A percentile compares a stretch with the other conserved stretches of the same genome.
Evolutionary conservation across 2,329 filamentous ascomycete species (phyloP).

Genomic region (Verticillium nonalfalfae): DNA sequence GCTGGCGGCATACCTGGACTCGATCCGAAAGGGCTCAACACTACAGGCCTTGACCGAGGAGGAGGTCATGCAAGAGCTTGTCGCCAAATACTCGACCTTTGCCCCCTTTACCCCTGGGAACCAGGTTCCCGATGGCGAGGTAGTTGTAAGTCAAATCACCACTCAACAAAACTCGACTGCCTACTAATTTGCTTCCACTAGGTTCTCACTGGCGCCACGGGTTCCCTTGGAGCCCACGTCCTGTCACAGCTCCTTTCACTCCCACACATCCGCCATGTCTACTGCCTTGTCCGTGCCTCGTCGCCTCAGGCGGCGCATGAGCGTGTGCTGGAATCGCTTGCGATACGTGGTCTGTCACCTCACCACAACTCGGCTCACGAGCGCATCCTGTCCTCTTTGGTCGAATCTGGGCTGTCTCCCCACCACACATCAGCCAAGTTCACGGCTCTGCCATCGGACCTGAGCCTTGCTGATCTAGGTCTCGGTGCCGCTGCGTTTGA

Average conservation of each 20-base stretch:
- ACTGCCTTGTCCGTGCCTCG: conserved; percentile 39
- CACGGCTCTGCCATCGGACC: conserved; percentile 30
- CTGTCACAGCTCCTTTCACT: conserved; percentile 51
- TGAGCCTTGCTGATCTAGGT: conserved; percentile 32
- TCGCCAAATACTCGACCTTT: conserved; percentile 31
- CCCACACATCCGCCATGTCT: conserved; percentile 47
- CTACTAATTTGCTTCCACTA: conserved; percentile 7
- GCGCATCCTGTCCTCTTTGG: conserved; percentile 22
- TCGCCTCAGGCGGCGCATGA: conserved; percentile 21
- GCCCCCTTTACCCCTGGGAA: conserved; percentile 14
- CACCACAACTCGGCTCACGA: conserved; percentile 10
- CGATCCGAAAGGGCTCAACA: conserved; percentile 12
- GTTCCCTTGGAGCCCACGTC: conserved; percentile 53
- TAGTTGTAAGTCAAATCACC: conserved; percentile 19
- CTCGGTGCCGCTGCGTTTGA: conserved; percentile 19
- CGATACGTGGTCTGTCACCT: conserved; percentile 22
- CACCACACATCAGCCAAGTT: conserved; percentile 21
- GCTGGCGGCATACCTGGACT: conserved; percentile 23
- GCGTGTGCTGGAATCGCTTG: conserved; percentile 21
- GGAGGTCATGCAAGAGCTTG: conserved; percentile 22
- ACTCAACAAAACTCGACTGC: background rate
- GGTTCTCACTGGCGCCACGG: conserved; percentile 55
- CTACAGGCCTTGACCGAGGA: conserved; percentile 17
- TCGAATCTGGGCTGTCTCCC: conserved; percentile 16
- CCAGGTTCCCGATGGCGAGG: conserved; percentile 17